Evolutionary conservation across 2,329 filamentous ascomycete species (phyloP).

Genomic region (Fusarium citri): DNA sequence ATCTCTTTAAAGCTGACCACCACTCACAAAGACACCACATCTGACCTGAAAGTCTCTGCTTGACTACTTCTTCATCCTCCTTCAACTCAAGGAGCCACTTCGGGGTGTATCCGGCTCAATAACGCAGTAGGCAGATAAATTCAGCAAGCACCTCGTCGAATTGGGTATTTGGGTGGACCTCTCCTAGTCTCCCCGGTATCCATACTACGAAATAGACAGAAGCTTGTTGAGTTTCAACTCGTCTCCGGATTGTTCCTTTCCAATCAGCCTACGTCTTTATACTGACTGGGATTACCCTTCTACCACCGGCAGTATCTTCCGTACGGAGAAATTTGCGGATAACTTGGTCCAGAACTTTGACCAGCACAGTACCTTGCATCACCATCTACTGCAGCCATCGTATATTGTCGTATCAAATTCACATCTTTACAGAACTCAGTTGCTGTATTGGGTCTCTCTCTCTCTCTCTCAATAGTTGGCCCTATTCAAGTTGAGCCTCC

Average conservation of each 20-base stretch:
- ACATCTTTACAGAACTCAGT: background rate
- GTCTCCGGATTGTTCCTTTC: constrained; percentile 19
- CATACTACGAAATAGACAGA: constrained; percentile 2
- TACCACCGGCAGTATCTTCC: constrained; percentile 16
- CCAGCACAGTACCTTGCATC: constrained; percentile 9
- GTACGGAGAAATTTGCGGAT: constrained; percentile 25
- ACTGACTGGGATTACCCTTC: constrained; percentile 9
- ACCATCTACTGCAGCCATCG: background rate
- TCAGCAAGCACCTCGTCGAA: background rate
- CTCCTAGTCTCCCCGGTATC: background rate
- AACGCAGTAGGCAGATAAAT: background rate
- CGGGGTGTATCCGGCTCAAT: constrained; percentile 10
- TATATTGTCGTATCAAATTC: background rate
- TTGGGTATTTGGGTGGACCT: constrained; percentile 17
- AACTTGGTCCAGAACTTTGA: background rate
- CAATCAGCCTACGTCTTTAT: constrained; percentile 11
- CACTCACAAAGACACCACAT: background rate
- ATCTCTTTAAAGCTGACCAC: background rate
- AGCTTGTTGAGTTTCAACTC: constrained; percentile 24
- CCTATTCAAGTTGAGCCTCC: background rate
- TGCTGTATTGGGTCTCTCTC: background rate
- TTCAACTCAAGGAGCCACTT: background rate
- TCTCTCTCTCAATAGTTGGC: background rate
- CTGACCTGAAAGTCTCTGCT: background rate
- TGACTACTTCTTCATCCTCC: background rate